Conservation (phyloP, 2,329 filamentous ascomycete genomes). For the Cytospora paraplurivora region DNA sequence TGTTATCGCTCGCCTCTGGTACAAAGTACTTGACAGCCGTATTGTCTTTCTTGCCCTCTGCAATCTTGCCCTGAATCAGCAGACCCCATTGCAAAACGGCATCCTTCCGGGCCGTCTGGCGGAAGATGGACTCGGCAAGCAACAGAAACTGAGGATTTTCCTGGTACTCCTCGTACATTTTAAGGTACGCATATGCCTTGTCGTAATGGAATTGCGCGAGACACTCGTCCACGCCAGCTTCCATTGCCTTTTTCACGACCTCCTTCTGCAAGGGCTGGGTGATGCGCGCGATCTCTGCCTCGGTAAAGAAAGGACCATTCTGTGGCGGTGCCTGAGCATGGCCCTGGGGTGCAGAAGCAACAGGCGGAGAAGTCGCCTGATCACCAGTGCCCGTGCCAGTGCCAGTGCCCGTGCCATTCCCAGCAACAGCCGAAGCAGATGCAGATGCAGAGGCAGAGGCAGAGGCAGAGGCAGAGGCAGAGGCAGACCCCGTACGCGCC, state of each 20-base stretch:
- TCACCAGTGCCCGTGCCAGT: neutral
- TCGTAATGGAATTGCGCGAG: conserved; percentile 59
- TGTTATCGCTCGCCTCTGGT: conserved; percentile 47
- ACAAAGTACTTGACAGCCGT: conserved; percentile 57
- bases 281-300: conserved; percentile 23
- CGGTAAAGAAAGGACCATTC: conserved; percentile 22
- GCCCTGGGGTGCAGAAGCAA: neutral
- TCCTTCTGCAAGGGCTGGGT: conserved; percentile 38
- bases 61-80: conserved; percentile 57
- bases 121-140: conserved; percentile 61
- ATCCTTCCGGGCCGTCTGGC: conserved; percentile 56
- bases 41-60: conserved; percentile 56
- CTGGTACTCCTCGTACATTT: conserved; percentile 60
- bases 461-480: neutral
- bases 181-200: conserved; percentile 63
- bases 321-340: conserved; percentile 6
- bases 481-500: conserved; percentile 11
- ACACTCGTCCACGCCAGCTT: conserved; percentile 60
- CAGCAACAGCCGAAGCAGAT: too few species aligned
- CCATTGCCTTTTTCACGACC: conserved; percentile 54
- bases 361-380: conserved; percentile 9
- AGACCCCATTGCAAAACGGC: conserved; percentile 54
- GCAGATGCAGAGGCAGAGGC: too few species aligned
- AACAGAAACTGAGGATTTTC: conserved; percentile 54
- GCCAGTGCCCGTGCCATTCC: too few species aligned